These are phyloP conservation scores for Ettlia oleoabundans DNA, from an alignment of 139 green algal genomes.

Conservation along the genomic window DNA sequence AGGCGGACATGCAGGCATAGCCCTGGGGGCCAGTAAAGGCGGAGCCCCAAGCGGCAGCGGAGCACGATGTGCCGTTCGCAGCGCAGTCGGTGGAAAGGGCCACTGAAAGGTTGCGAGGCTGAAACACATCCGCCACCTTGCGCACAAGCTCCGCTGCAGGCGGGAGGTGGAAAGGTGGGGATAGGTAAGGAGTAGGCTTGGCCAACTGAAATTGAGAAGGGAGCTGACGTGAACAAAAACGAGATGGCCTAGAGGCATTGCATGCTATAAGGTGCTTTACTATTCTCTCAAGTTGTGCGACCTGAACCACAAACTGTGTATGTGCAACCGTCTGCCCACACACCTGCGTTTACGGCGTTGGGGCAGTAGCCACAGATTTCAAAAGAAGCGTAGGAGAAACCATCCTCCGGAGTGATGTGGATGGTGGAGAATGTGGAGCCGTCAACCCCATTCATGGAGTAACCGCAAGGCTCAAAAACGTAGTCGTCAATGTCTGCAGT, in stretches of 20 bases:
- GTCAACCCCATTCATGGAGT: constrained; percentile 92
- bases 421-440: constrained; percentile 89
- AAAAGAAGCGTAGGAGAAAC: constrained; percentile 91
- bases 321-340: too few relatives aligned
- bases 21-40: constrained; percentile 23
- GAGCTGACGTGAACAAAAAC: too few relatives aligned
- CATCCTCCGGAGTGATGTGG: constrained; percentile 96
- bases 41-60: constrained; percentile 19
- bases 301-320: too few relatives aligned
- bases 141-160: constrained; percentile 45
- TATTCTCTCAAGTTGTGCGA: too few relatives aligned
- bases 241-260: too few relatives aligned
- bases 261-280: too few relatives aligned
- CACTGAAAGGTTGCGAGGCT: constrained; percentile 59
- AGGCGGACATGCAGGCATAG: constrained; percentile 50
- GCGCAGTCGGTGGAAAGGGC: constrained; percentile 58
- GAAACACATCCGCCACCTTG: constrained; percentile 59
- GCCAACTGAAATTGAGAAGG: background rate
- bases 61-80: constrained; percentile 16
- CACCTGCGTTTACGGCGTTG: constrained; percentile 37
- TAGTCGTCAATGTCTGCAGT: constrained; percentile 91
- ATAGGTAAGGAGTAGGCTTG: too few relatives aligned
- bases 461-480: constrained; percentile 99
- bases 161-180: too few relatives aligned
- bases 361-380: constrained; percentile 83